These are phyloP conservation scores for Cruciata laevipes DNA, from an alignment of 257 asterid species.

Conservation along the genomic window DNA sequence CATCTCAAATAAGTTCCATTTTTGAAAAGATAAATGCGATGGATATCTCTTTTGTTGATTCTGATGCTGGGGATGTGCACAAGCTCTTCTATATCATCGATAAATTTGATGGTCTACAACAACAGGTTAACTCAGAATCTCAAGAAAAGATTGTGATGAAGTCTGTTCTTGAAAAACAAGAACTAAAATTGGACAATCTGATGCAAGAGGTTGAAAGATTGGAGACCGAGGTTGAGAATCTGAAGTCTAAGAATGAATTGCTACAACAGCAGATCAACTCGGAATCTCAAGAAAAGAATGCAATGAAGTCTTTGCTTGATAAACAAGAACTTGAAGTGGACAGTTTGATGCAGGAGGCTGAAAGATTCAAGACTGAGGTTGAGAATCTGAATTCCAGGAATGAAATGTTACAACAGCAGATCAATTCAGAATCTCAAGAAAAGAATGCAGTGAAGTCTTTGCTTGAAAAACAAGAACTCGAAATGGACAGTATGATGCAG, in stretches of 20 bases:
- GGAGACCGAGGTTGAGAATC: not conserved
- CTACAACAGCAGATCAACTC: conserved; percentile 19
- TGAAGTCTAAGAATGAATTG: not conserved
- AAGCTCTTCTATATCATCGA: conserved; percentile 70
- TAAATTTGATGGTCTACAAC: conserved; percentile 37
- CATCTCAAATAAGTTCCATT: conserved; percentile 52
- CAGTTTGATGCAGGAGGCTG: not conserved
- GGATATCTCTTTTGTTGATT: conserved; percentile 42
- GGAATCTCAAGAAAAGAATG: not conserved
- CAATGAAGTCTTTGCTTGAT: not conserved
- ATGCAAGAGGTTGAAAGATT: conserved; percentile 29
- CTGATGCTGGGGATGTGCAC: conserved; percentile 35
- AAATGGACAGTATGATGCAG: not conserved
- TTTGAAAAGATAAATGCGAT: conserved; percentile 54
- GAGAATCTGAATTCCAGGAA: not conserved
- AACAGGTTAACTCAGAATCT: conserved; percentile 42
- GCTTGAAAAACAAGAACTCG: not conserved
- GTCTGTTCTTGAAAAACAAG: conserved; percentile 50
- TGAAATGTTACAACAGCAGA: not conserved
- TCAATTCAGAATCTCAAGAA: not conserved
- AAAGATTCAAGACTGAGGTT: not conserved
- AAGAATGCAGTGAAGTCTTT: not conserved
- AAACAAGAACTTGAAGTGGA: not conserved
- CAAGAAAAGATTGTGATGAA: conserved; percentile 54
- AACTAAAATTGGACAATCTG: conserved; percentile 50